Percentiles rank a stretch among this genome's conserved stretches.
These are phyloP conservation scores for Colletotrichum paranaense DNA, from an alignment of 2,329 filamentous ascomycete genomes.

Conservation along the genomic window DNA sequence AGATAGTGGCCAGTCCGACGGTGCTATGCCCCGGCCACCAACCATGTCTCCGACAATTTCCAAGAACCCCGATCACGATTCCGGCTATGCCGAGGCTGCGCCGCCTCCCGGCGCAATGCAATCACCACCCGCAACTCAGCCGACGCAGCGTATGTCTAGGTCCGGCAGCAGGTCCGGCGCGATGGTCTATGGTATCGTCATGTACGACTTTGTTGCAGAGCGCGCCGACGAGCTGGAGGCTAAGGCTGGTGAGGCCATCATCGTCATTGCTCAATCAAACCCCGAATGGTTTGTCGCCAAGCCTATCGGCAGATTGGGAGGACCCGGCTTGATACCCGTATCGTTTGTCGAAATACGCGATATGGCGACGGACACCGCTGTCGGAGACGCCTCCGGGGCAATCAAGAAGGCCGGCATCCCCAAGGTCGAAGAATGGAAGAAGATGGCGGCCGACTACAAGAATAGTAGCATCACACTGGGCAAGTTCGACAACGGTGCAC, in stretches of 20 bases:
- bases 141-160: slow-evolving; percentile 60
- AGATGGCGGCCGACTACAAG: slow-evolving; percentile 99
- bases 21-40: slow-evolving; percentile 55
- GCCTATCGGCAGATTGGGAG: slow-evolving; percentile 96
- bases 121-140: slow-evolving; percentile 41
- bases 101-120: slow-evolving; percentile 25
- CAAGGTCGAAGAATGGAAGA: slow-evolving; percentile 98
- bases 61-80: slow-evolving; percentile 84
- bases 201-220: slow-evolving; percentile 97
- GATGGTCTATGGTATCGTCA: slow-evolving; percentile 96
- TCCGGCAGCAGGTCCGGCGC: slow-evolving; percentile 69
- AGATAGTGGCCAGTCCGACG: slow-evolving; percentile 81
- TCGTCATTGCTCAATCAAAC: slow-evolving; percentile 98
- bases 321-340: slow-evolving; percentile 93
- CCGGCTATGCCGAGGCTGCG: slow-evolving; percentile 79
- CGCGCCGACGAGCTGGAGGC: slow-evolving; percentile 96
- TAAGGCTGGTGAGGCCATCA: slow-evolving; percentile 94
- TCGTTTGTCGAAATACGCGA: slow-evolving; percentile 97
- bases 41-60: slow-evolving; percentile 50
- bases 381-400: slow-evolving; percentile 84
- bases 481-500: slow-evolving; percentile 77
- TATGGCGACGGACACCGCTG: slow-evolving; percentile 87
- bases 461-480: slow-evolving; percentile 98
- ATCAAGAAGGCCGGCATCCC: slow-evolving; percentile 91
- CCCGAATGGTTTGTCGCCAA: slow-evolving; percentile 99